Evolutionary conservation across 225 moss, liverwort and hornwort genomes (phyloP).

Genomic region (Pseudisothecium myosuroides): DNA sequence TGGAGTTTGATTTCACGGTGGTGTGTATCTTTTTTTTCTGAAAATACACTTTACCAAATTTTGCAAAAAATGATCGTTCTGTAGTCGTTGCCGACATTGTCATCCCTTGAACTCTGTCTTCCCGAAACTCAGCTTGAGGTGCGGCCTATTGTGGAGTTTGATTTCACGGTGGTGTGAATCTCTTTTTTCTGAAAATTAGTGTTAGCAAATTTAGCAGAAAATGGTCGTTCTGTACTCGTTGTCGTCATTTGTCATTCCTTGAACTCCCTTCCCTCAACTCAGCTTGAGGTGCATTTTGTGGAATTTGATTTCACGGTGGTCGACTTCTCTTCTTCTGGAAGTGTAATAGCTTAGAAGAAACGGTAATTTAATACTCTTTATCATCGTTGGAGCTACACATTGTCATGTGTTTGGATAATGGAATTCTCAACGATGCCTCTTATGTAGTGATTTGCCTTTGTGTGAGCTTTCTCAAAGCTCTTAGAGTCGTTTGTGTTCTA

Average conservation of each 20-base stretch:
- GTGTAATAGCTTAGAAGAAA: neutral
- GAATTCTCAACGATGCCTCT: neutral
- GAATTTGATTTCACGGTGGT: neutral
- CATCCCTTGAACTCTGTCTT: neutral
- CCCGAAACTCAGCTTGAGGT: neutral
- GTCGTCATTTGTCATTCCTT: neutral
- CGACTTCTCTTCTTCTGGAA: neutral
- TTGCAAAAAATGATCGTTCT: neutral
- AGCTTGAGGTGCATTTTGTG: neutral
- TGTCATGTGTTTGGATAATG: neutral
- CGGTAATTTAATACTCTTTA: neutral
- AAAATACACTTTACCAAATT: neutral
- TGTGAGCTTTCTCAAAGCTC: neutral
- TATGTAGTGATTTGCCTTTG: neutral
- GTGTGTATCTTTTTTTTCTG: neutral
- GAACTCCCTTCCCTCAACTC: neutral
- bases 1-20: neutral
- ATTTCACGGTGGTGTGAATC: neutral
- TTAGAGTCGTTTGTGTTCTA: neutral
- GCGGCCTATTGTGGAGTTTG: neutral
- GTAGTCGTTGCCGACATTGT: neutral
- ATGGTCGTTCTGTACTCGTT: neutral
- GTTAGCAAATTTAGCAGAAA: neutral
- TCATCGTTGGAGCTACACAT: neutral
- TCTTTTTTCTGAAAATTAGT: no score